Percentiles rank a stretch among this genome's conserved stretches.
Evolutionary conservation across 2,329 filamentous ascomycete species (phyloP).

Genomic region (Colletotrichum sublineola): DNA sequence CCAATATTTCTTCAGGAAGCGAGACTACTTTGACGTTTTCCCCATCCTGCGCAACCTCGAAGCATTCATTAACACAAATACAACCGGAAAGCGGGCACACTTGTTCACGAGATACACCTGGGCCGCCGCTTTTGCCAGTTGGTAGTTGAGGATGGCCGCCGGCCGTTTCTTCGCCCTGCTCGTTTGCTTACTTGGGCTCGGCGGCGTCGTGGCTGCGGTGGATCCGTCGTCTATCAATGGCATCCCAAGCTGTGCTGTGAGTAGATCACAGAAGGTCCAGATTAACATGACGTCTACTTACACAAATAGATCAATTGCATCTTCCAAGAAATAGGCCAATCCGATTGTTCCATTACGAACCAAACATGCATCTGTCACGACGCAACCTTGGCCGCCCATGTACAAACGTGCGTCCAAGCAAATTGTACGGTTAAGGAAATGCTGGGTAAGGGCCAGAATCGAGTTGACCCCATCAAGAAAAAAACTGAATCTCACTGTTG

Average conservation of each 20-base stretch:
- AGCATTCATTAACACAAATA: not conserved
- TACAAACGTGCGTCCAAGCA: constrained; percentile 28
- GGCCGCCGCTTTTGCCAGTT: not conserved
- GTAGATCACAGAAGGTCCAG: not conserved
- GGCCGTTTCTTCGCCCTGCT: constrained; percentile 23
- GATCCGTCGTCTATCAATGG: constrained; percentile 10
- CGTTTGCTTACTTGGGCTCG: constrained; percentile 23
- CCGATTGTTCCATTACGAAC: constrained; percentile 20
- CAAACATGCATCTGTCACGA: constrained; percentile 38
- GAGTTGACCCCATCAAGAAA: not conserved
- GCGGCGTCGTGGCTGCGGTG: not conserved
- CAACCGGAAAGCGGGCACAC: not conserved
- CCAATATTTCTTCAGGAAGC: constrained; percentile 2
- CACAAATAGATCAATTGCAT: constrained; percentile 21
- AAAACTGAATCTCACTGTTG: not conserved
- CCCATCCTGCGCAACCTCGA: not conserved
- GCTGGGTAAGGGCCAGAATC: constrained; percentile 16
- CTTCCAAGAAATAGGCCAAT: constrained; percentile 29
- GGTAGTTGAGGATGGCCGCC: constrained; percentile 17
- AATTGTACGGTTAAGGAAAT: constrained; percentile 35
- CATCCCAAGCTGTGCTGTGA: constrained; percentile 33
- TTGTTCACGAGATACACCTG: constrained; percentile 2
- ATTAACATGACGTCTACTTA: not conserved
- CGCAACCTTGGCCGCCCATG: constrained; percentile 11
- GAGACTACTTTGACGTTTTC: constrained; percentile 9